A percentile compares a stretch with the other conserved stretches of the same genome.
Conservation (phyloP, 1,139 yeast genomes). For the Hyphopichia burtonii region DNA sequence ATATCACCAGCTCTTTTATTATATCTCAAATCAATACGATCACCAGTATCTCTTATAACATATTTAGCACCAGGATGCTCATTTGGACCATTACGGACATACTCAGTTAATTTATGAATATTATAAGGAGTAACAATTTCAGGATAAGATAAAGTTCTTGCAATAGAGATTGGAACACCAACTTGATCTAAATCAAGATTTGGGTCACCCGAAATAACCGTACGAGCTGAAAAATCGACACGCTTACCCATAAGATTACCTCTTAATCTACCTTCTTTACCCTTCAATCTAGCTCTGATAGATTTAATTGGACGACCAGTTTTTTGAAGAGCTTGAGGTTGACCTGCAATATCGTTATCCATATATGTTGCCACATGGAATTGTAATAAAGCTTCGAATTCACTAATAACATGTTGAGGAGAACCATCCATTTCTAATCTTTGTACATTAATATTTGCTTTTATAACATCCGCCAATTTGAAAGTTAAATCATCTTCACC, state of each 20-base stretch:
- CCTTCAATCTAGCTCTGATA: constrained; percentile 97
- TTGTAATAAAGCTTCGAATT: constrained; percentile 91
- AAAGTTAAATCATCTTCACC: constrained; percentile 99
- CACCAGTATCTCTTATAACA: constrained; percentile 97
- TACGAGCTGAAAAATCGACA: constrained; percentile 98
- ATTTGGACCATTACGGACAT: constrained; percentile 96
- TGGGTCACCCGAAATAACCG: constrained; percentile 99
- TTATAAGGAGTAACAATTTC: constrained; percentile 97
- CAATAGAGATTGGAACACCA: constrained; percentile 97
- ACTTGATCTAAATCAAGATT: constrained; percentile 96
- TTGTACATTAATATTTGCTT: constrained; percentile 95
- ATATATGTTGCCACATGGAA: constrained; percentile 99
- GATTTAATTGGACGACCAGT: constrained; percentile 99
- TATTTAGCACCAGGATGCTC: constrained; percentile 99
- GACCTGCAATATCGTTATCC: constrained; percentile 99
- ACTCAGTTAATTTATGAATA: constrained; percentile 86
- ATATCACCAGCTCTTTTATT: constrained; percentile 98
- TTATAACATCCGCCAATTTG: constrained; percentile 92
- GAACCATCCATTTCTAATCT: constrained; percentile 97
- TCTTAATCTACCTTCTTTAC: constrained; percentile 98
- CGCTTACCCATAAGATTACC: constrained; percentile 99
- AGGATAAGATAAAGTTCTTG: constrained; percentile 92
- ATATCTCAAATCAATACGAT: constrained; percentile 93
- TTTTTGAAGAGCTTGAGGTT: constrained; percentile 97
- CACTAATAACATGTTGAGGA: constrained; percentile 96